Percentiles rank a stretch among this genome's conserved stretches.
Evolutionary conservation across 768 basidiomycete genomes (phyloP).

Genomic region (Sarcodon sp.): DNA sequence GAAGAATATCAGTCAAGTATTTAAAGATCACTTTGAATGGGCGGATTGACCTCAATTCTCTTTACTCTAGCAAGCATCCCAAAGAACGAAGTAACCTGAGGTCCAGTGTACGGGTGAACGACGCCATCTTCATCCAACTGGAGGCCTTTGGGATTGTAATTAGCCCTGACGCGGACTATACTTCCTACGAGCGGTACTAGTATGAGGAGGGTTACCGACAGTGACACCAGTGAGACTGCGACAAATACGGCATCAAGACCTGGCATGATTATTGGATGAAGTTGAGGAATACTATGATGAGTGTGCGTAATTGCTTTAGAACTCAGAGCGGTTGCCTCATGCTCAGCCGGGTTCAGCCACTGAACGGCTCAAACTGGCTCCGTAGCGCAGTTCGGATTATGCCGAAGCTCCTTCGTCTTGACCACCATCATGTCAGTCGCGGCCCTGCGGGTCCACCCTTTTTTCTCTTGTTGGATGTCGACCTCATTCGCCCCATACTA

Average conservation of each 20-base stretch:
- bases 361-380: slow-evolving; percentile 4
- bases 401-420: slow-evolving; percentile 9
- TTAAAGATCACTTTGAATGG: background rate
- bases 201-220: slow-evolving; percentile 48
- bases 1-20: slow-evolving; percentile 3
- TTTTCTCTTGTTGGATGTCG: too few relatives aligned
- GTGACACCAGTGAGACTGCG: slow-evolving; percentile 30
- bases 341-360: background rate
- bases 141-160: slow-evolving; percentile 78
- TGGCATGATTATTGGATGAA: slow-evolving; percentile 7
- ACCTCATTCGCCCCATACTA: too few relatives aligned
- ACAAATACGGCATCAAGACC: slow-evolving; percentile 22
- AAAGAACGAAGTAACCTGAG: slow-evolving; percentile 65
- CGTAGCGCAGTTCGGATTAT: slow-evolving; percentile 4
- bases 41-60: slow-evolving; percentile 49
- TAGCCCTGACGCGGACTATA: slow-evolving; percentile 67
- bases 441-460: too few relatives aligned
- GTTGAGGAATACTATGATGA: background rate
- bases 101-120: slow-evolving; percentile 60
- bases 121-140: slow-evolving; percentile 68
- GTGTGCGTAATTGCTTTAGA: background rate
- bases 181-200: slow-evolving; percentile 36
- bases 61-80: slow-evolving; percentile 63
- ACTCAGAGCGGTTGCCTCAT: background rate
- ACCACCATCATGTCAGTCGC: slow-evolving; percentile 14